These are phyloP conservation scores for Clavariopsis aquatica DNA, from an alignment of 495 filamentous ascomycete species.

Conservation along the genomic window DNA sequence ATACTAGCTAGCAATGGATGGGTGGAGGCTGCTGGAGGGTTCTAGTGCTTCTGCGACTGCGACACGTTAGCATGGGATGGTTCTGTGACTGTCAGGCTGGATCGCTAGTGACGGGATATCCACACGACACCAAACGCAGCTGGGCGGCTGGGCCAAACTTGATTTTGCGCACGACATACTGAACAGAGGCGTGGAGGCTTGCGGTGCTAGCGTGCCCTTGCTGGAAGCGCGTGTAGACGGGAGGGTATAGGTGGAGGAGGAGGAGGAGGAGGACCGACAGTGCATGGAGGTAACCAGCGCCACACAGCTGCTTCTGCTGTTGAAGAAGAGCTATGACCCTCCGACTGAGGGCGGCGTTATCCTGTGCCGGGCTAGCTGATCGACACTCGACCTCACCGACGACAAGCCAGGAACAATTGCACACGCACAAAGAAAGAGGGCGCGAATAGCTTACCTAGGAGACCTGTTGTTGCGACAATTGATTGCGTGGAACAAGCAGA, in stretches of 20 bases:
- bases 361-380: background rate
- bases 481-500: background rate
- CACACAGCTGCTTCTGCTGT: slow-evolving; percentile 1
- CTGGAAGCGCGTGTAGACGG: background rate
- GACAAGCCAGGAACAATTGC: background rate
- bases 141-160: slow-evolving; percentile 7
- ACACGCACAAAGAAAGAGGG: background rate
- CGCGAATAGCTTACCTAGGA: background rate
- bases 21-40: background rate
- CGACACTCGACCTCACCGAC: background rate
- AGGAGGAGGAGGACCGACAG: background rate
- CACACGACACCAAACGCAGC: slow-evolving; percentile 22
- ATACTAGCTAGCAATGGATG: slow-evolving; percentile 13
- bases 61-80: slow-evolving; percentile 27
- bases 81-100: slow-evolving; percentile 15
- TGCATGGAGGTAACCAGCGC: slow-evolving; percentile 36
- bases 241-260: background rate
- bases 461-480: background rate
- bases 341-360: background rate
- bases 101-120: slow-evolving; percentile 11
- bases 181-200: background rate
- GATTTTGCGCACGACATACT: slow-evolving; percentile 14
- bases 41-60: slow-evolving; percentile 3
- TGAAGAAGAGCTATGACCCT: slow-evolving; percentile 34
- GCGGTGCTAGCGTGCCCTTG: background rate